Conservation (phyloP, 306 rosid species). For the Neltuma alba region DNA sequence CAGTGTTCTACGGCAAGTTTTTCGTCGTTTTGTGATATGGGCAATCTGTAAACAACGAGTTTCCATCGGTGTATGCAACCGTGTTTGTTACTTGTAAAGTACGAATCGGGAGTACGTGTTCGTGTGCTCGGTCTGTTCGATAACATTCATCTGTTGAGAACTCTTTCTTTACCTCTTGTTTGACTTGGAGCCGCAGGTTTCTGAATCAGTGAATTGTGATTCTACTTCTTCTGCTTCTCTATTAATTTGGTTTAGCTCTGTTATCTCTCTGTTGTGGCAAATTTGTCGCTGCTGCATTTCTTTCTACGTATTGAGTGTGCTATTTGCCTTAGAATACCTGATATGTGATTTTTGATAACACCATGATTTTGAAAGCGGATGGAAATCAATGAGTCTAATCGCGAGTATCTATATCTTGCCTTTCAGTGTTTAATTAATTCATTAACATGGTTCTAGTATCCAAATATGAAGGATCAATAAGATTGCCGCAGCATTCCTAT, state of each 20-base stretch:
- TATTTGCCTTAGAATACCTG: not conserved
- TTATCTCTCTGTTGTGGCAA: slow-evolving; percentile 27
- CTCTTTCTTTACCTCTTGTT: not conserved
- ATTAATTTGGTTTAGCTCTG: not conserved
- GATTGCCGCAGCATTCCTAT: slow-evolving; percentile 1
- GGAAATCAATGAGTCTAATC: not conserved
- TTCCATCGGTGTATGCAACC: too few relatives aligned
- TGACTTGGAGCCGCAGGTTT: not conserved
- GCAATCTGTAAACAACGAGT: not conserved
- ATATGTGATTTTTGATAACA: slow-evolving; percentile 16
- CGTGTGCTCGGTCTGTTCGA: not conserved
- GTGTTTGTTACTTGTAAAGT: slow-evolving; percentile 4
- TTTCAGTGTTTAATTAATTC: slow-evolving; percentile 13
- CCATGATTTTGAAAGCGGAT: not conserved
- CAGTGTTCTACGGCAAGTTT: not conserved
- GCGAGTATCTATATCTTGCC: not conserved
- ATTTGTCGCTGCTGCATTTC: slow-evolving; percentile 9
- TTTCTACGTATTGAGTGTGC: slow-evolving; percentile 2
- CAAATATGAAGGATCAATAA: slow-evolving; percentile 11
- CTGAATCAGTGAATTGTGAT: slow-evolving; percentile 12
- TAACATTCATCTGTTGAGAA: not conserved
- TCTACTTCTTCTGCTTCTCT: slow-evolving; percentile 13
- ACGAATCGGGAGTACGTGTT: not conserved
- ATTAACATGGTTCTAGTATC: not conserved
- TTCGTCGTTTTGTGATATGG: slow-evolving; percentile 10